phyloP scores from a whole-genome alignment of 768 basidiomycete species.

The Tulasnella calospora region DNA sequence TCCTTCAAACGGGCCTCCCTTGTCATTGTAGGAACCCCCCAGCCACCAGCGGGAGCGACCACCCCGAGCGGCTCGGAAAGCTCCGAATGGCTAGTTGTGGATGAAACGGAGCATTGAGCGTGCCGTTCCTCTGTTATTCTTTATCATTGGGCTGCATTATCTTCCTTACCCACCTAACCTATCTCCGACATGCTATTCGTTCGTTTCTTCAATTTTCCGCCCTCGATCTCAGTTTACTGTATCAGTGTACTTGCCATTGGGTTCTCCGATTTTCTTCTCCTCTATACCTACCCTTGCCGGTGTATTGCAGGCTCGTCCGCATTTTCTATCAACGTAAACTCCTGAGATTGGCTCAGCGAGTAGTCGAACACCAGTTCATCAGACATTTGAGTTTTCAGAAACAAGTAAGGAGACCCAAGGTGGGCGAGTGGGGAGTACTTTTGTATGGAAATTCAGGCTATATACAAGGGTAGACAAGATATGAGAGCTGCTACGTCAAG shows the following conservation, averaged over 20 bases:
- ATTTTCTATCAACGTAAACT: neutral
- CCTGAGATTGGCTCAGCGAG: too few species aligned
- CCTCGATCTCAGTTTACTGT: neutral
- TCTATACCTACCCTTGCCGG: neutral
- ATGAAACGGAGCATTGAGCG: neutral
- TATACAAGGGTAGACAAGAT: neutral
- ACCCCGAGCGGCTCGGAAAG: constrained; percentile 4
- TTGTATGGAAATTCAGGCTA: neutral
- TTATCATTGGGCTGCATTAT: neutral
- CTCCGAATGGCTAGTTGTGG: neutral
- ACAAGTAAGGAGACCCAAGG: too few species aligned
- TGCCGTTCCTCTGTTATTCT: neutral
- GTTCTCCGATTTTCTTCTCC: neutral
- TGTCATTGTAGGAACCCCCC: constrained; percentile 5
- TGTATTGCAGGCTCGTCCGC: neutral
- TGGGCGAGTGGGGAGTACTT: neutral
- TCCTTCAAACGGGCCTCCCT: neutral
- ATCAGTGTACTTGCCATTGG: neutral
- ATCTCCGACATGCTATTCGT: neutral
- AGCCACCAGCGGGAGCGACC: neutral
- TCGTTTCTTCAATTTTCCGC: neutral
- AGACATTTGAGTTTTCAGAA: too few species aligned
- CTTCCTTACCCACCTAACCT: neutral
- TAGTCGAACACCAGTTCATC: too few species aligned
- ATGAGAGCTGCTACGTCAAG: neutral